Conservation (phyloP, 805 yeast species). For the Monosporozyma solicola region DNA sequence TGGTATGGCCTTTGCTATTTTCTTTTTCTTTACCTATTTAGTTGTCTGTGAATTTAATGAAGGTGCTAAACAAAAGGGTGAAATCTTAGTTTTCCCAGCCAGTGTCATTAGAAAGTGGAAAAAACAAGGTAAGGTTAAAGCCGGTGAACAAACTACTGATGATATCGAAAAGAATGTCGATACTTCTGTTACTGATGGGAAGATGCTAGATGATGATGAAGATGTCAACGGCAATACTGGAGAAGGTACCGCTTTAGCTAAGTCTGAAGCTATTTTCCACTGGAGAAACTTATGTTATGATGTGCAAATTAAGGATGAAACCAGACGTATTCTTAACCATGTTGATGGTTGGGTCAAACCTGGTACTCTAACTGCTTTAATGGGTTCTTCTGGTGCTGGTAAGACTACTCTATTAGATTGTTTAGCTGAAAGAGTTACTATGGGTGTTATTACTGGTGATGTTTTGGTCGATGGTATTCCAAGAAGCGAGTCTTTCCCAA, state of each 20-base stretch:
- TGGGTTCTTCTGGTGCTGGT: slow-evolving; percentile 80
- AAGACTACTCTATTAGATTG: slow-evolving; percentile 66
- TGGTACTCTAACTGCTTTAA: slow-evolving; percentile 69
- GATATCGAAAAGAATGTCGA: slow-evolving; percentile 16
- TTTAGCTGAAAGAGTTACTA: slow-evolving; percentile 58
- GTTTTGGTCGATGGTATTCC: slow-evolving; percentile 56
- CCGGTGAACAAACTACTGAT: slow-evolving; percentile 15
- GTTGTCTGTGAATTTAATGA: slow-evolving; percentile 47
- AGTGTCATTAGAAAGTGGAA: slow-evolving; percentile 39
- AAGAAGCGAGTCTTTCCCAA: slow-evolving; percentile 50
- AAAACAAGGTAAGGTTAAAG: slow-evolving; percentile 30
- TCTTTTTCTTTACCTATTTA: slow-evolving; percentile 48
- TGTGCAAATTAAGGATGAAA: slow-evolving; percentile 52
- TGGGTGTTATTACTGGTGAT: slow-evolving; percentile 64
- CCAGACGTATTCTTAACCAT: slow-evolving; percentile 50
- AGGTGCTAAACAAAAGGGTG: slow-evolving; percentile 66
- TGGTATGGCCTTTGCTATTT: slow-evolving; percentile 42
- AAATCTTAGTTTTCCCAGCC: slow-evolving; percentile 50
- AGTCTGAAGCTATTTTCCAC: slow-evolving; percentile 49
- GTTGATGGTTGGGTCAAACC: slow-evolving; percentile 83
- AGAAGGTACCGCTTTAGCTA: slow-evolving; percentile 19
- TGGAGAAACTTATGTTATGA: slow-evolving; percentile 73
- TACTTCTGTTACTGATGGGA: slow-evolving; percentile 15
- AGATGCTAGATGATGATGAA: slow-evolving; percentile 18
- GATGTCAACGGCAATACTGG: slow-evolving; percentile 6